These are phyloP conservation scores for Calcarisporium arbuscula DNA, from an alignment of 2,329 filamentous ascomycete species.

Conservation along the genomic window DNA sequence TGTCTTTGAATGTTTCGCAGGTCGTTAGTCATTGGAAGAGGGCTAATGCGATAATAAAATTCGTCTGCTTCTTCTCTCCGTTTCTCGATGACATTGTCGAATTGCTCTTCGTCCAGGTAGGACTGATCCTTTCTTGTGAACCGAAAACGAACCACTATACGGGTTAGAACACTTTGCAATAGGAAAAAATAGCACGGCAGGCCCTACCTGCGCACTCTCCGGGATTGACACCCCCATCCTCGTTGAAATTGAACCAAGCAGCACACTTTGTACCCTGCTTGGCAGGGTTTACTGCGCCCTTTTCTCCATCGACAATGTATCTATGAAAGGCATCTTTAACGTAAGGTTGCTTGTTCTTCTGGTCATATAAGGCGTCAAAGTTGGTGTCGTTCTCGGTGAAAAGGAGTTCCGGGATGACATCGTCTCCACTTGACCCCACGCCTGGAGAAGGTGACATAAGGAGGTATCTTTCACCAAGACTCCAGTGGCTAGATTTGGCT, in stretches of 20 bases:
- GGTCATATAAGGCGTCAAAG: slow-evolving; percentile 66
- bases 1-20: slow-evolving; percentile 92
- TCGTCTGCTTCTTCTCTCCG: slow-evolving; percentile 88
- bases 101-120: slow-evolving; percentile 86
- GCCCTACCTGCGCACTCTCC: slow-evolving; percentile 79
- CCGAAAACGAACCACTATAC: slow-evolving; percentile 77
- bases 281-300: slow-evolving; percentile 73
- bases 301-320: slow-evolving; percentile 76
- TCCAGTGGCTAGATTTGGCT: slow-evolving; percentile 71
- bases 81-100: slow-evolving; percentile 85
- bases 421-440: slow-evolving; percentile 68
- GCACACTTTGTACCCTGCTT: slow-evolving; percentile 80
- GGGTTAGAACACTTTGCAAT: slow-evolving; percentile 2
- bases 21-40: slow-evolving; percentile 88
- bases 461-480: slow-evolving; percentile 76
- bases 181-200: too few species aligned
- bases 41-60: slow-evolving; percentile 90
- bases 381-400: slow-evolving; percentile 98
- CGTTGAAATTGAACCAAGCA: slow-evolving; percentile 89
- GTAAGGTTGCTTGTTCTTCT: slow-evolving; percentile 72
- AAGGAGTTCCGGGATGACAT: slow-evolving; percentile 77
- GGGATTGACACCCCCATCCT: slow-evolving; percentile 77
- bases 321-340: slow-evolving; percentile 96
- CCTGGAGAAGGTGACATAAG: slow-evolving; percentile 87
- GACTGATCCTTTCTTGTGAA: slow-evolving; percentile 68